phyloP scores from a whole-genome alignment of 306 rosid species.

The Vigna radiata region DNA sequence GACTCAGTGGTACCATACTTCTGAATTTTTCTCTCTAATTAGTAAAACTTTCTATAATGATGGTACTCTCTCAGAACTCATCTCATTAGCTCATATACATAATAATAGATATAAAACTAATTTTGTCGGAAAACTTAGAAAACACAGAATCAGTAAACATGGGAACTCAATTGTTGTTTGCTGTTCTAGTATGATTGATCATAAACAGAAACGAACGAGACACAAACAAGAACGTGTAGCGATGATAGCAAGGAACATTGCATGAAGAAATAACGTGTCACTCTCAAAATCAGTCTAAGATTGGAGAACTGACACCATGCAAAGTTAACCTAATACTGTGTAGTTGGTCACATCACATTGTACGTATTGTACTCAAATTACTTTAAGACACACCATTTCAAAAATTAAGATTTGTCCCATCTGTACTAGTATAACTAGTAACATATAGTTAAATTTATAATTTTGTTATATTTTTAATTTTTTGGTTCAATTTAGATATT shows the following conservation, averaged over 20 bases:
- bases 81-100: neutral
- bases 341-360: neutral
- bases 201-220: neutral
- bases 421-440: too few relatives aligned
- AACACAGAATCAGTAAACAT: neutral
- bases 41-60: neutral
- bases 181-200: neutral
- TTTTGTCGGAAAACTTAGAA: neutral
- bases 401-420: too few relatives aligned
- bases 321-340: neutral
- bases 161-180: neutral
- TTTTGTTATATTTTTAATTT: too few relatives aligned
- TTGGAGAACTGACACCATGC: neutral
- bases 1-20: constrained; percentile 24
- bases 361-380: too few relatives aligned
- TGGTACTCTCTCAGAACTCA: neutral
- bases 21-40: neutral
- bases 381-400: too few relatives aligned
- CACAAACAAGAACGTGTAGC: neutral
- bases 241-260: constrained; percentile 19
- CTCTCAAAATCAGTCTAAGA: neutral
- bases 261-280: constrained; percentile 35
- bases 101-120: neutral
- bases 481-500: too few relatives aligned
- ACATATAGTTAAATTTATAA: too few relatives aligned